A percentile compares a stretch with the other conserved stretches of the same genome.
These are phyloP conservation scores for Fallopia convolvulus DNA, from an alignment of 148 eudicot species.

Conservation along the genomic window DNA sequence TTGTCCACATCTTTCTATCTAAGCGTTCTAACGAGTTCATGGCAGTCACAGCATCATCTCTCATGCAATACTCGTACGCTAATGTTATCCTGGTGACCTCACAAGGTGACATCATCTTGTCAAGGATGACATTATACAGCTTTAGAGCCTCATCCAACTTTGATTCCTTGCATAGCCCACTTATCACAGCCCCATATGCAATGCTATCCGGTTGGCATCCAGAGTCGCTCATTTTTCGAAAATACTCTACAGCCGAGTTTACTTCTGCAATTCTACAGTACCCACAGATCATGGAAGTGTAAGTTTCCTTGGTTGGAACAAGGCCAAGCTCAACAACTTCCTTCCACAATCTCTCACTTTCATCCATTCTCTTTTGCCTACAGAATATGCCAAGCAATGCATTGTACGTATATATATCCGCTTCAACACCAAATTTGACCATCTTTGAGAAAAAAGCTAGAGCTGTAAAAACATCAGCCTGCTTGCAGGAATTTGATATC, in stretches of 20 bases:
- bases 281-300: slow-evolving; percentile 82
- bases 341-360: slow-evolving; percentile 50
- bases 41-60: slow-evolving; percentile 33
- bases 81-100: slow-evolving; percentile 81
- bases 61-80: slow-evolving; percentile 76
- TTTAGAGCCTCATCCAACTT: slow-evolving; percentile 64
- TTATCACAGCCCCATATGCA: slow-evolving; percentile 73
- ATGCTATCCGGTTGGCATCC: slow-evolving; percentile 70
- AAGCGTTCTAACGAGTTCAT: slow-evolving; percentile 44
- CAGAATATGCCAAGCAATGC: slow-evolving; percentile 55
- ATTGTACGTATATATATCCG: slow-evolving; percentile 66
- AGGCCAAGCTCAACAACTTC: slow-evolving; percentile 54
- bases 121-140: slow-evolving; percentile 56
- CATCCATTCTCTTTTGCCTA: slow-evolving; percentile 51
- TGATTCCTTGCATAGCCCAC: slow-evolving; percentile 75
- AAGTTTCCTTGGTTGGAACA: slow-evolving; percentile 65
- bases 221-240: slow-evolving; percentile 49
- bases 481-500: slow-evolving; percentile 57
- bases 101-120: slow-evolving; percentile 56
- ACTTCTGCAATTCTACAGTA: slow-evolving; percentile 46
- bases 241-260: slow-evolving; percentile 36
- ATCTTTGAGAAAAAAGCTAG: slow-evolving; percentile 45
- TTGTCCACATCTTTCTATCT: slow-evolving; percentile 68
- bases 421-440: slow-evolving; percentile 48
- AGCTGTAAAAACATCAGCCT: slow-evolving; percentile 31